These are phyloP conservation scores for Clarireedia homoeocarpa DNA, from an alignment of 2,329 filamentous ascomycete species.

Conservation along the genomic window DNA sequence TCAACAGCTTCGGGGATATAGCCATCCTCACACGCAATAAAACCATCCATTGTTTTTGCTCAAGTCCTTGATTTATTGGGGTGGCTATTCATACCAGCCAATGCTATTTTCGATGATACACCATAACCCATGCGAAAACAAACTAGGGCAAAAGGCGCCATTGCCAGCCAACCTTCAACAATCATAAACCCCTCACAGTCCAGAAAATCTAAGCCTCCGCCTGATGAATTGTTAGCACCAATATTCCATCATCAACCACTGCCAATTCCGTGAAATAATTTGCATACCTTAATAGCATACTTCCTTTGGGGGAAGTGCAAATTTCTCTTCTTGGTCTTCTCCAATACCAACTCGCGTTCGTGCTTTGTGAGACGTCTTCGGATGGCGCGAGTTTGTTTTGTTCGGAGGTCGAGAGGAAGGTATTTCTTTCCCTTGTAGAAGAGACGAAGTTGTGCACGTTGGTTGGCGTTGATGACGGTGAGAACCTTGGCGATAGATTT, in stretches of 20 bases:
- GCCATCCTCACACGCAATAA: constrained; percentile 9
- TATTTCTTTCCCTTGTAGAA: constrained; percentile 99
- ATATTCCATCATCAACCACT: not conserved
- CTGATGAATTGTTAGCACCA: constrained; percentile 17
- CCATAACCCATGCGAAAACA: constrained; percentile 20
- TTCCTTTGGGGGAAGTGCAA: constrained; percentile 98
- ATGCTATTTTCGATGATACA: constrained; percentile 29
- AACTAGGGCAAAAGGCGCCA: constrained; percentile 16
- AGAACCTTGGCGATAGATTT: constrained; percentile 99
- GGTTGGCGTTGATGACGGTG: constrained; percentile 99
- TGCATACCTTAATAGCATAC: constrained; percentile 84
- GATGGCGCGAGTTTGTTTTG: constrained; percentile 97
- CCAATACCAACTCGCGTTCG: constrained; percentile 75
- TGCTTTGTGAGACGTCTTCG: constrained; percentile 88
- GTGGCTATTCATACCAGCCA: constrained; percentile 25
- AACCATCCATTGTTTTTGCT: constrained; percentile 18
- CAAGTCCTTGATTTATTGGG: constrained; percentile 27
- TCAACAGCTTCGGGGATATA: not conserved
- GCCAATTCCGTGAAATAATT: not conserved
- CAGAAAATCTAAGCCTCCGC: constrained; percentile 26
- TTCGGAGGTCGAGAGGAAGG: constrained; percentile 92
- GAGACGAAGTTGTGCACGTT: constrained; percentile 92
- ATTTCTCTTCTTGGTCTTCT: constrained; percentile 95
- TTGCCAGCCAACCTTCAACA: constrained; percentile 19
- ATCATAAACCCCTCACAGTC: constrained; percentile 19